These are phyloP conservation scores for Colletotrichum scovillei DNA, from an alignment of 2,329 filamentous ascomycete genomes.

Conservation along the genomic window DNA sequence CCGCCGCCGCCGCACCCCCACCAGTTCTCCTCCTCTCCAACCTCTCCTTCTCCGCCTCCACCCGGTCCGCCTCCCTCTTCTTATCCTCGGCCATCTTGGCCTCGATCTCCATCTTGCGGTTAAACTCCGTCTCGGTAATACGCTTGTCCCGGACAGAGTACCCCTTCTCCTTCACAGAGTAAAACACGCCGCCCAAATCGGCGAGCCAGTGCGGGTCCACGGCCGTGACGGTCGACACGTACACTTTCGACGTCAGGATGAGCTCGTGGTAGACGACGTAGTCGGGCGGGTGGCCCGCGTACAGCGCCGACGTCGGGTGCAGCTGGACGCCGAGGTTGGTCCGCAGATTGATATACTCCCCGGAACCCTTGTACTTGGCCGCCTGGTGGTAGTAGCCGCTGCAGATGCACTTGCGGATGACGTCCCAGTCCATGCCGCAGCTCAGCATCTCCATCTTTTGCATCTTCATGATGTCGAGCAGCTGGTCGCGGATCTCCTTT, in stretches of 20 bases:
- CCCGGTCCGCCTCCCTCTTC: slow-evolving; percentile 70
- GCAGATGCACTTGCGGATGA: slow-evolving; percentile 96
- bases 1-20: slow-evolving; percentile 34
- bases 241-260: slow-evolving; percentile 95
- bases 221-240: slow-evolving; percentile 96
- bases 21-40: slow-evolving; percentile 53
- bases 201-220: slow-evolving; percentile 98
- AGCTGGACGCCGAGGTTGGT: slow-evolving; percentile 95
- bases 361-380: slow-evolving; percentile 93
- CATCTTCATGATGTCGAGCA: slow-evolving; percentile 92
- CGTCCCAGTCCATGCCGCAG: slow-evolving; percentile 97
- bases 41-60: slow-evolving; percentile 61
- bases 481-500: slow-evolving; percentile 93
- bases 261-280: slow-evolving; percentile 99
- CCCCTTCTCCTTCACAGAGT: slow-evolving; percentile 96
- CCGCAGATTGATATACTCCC: slow-evolving; percentile 96
- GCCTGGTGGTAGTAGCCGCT: slow-evolving; percentile 98
- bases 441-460: slow-evolving; percentile 89
- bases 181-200: slow-evolving; percentile 96
- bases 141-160: slow-evolving; percentile 89
- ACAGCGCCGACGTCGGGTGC: slow-evolving; percentile 93
- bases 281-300: slow-evolving; percentile 94
- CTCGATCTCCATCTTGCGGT: slow-evolving; percentile 92
- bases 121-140: slow-evolving; percentile 92
- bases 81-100: slow-evolving; percentile 91